Percentiles rank a stretch among this genome's conserved stretches.
These are phyloP conservation scores for Durotheca rogersii DNA, from an alignment of 495 filamentous ascomycete species.

Conservation along the genomic window DNA sequence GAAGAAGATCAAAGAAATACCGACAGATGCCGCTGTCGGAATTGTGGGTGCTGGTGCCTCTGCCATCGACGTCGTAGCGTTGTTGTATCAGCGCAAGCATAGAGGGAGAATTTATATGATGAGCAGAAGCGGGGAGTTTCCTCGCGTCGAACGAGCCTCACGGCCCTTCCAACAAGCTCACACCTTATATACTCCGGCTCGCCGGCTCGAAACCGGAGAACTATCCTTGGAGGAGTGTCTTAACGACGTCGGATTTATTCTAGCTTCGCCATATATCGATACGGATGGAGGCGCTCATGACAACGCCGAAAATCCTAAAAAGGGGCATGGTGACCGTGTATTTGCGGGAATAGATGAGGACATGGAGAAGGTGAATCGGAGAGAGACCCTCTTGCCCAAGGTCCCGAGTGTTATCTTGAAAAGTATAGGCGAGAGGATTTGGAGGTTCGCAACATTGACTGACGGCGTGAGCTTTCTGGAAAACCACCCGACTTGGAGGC, in stretches of 20 bases:
- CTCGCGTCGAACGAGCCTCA: background rate
- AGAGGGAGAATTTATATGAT: conserved; percentile 1
- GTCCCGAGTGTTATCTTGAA: background rate
- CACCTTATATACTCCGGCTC: background rate
- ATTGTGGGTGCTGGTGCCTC: background rate
- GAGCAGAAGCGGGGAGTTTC: background rate
- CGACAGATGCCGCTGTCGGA: background rate
- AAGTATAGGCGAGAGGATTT: conserved; percentile 1
- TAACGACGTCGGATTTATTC: background rate
- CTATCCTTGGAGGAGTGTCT: background rate
- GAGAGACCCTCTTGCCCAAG: background rate
- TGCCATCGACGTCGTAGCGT: background rate
- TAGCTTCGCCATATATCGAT: no score
- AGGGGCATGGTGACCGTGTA: background rate
- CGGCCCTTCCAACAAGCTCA: background rate
- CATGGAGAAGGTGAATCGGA: background rate
- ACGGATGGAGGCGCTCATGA: background rate
- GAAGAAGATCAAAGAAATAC: conserved; percentile 1
- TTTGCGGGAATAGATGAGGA: background rate
- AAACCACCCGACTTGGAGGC: background rate
- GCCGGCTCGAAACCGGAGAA: background rate
- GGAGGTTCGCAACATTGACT: background rate
- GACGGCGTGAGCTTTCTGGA: background rate
- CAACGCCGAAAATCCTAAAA: background rate
- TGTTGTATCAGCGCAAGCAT: background rate